Conservation (phyloP, 345 rosid genomes). For the Fremontodendron californicum region DNA sequence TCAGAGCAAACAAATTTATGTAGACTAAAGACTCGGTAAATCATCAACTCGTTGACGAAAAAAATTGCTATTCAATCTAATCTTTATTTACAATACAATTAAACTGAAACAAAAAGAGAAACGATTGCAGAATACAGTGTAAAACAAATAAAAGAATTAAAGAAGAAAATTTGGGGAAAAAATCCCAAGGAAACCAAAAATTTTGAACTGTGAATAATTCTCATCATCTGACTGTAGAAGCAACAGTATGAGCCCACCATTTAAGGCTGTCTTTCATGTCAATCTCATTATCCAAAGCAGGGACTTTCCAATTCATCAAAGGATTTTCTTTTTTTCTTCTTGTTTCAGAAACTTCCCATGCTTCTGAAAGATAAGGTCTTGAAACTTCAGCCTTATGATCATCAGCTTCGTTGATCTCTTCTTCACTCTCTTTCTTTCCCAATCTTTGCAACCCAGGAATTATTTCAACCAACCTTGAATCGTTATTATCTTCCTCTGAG, state of each 20-base stretch:
- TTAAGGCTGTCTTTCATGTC: constrained; percentile 56
- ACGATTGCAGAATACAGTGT: too few species aligned
- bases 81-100: neutral
- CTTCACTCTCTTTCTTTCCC: constrained; percentile 29
- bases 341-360: constrained; percentile 56
- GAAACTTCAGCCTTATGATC: constrained; percentile 22
- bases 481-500: constrained; percentile 59
- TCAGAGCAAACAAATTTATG: neutral
- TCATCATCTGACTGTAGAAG: constrained; percentile 47
- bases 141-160: neutral
- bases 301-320: constrained; percentile 55
- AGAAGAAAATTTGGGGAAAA: neutral
- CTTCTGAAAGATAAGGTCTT: constrained; percentile 79
- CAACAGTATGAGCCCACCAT: constrained; percentile 78
- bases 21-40: neutral
- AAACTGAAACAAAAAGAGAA: neutral
- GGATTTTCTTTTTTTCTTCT: constrained; percentile 31
- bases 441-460: constrained; percentile 65
- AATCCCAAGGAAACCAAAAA: constrained; percentile 33
- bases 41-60: neutral
- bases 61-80: neutral
- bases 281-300: constrained; percentile 40
- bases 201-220: constrained; percentile 14
- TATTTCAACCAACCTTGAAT: constrained; percentile 60
- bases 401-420: constrained; percentile 18